These are phyloP conservation scores for rapeseed (Brassica napus) DNA, from an alignment of 345 rosid genomes.

Conservation along the genomic window Da-Ae NC_063448.1:21413501-21414000, in stretches of 20 bases:
- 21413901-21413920: constrained; percentile 54
- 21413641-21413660: constrained; percentile 64
- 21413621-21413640: constrained; percentile 82
- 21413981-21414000: constrained; percentile 90
- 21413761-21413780: constrained; percentile 69
- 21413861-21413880: constrained; percentile 81
- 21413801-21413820: constrained; percentile 60
- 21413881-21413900: constrained; percentile 94
- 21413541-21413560: constrained; percentile 80
- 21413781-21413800: constrained; percentile 68
- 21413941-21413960: constrained; percentile 69
- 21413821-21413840: constrained; percentile 95
- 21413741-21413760: constrained; percentile 83
- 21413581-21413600: constrained; percentile 92
- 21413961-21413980: constrained; percentile 75
- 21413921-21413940: constrained; percentile 76
- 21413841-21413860: constrained; percentile 73
- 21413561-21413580: constrained; percentile 92
- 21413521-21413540: constrained; percentile 82
- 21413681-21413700: constrained; percentile 60
- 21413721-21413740: constrained; percentile 92
- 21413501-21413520: constrained; percentile 48
- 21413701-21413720: constrained; percentile 56
- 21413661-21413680: constrained; percentile 87
- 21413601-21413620: constrained; percentile 93